A percentile compares a stretch with the other conserved stretches of the same genome.
These are phyloP conservation scores for Metschnikowia baotianmanensis DNA, from an alignment of 805 yeast genomes.

Conservation along the genomic window DNA sequence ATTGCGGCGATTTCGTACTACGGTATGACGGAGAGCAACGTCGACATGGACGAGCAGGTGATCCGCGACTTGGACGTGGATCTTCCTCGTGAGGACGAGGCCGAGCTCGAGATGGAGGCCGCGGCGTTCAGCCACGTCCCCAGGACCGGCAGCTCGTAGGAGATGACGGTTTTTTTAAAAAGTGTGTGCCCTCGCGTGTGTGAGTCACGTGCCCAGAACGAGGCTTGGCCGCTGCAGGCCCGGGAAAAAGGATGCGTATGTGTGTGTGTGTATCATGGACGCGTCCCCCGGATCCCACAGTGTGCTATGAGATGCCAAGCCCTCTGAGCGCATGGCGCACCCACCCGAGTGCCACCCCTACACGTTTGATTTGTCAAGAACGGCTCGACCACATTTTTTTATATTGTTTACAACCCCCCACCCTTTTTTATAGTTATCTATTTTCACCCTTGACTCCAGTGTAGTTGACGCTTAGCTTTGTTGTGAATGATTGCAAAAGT, in stretches of 20 bases:
- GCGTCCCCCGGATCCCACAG: neutral
- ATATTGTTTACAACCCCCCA: conserved; percentile 9
- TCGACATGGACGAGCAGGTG: conserved; percentile 59
- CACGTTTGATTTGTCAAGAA: conserved; percentile 13
- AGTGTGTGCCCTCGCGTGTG: neutral
- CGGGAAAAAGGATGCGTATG: conserved; percentile 4
- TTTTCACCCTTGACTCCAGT: conserved; percentile 8
- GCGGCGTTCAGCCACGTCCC: conserved; percentile 6
- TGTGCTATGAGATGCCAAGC: conserved; percentile 6
- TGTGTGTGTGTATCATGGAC: conserved; percentile 14
- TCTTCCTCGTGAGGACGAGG: conserved; percentile 30
- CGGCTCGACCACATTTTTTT: conserved; percentile 19
- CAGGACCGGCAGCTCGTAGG: conserved; percentile 3
- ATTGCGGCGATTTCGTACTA: conserved; percentile 71
- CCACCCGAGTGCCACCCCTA: too few species aligned
- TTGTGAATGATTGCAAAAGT: too few species aligned
- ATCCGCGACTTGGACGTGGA: conserved; percentile 53
- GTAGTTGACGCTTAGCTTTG: neutral
- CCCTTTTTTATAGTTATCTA: conserved; percentile 9
- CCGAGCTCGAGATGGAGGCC: conserved; percentile 14
- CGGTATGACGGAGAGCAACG: conserved; percentile 79
- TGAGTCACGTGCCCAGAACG: neutral
- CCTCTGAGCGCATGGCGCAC: too few species aligned
- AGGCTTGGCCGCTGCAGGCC: neutral
- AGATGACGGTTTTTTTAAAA: neutral